A percentile compares a stretch with the other conserved stretches of the same genome.
Conservation (phyloP, 495 filamentous ascomycete species). For the Aspergillus cristatus region DNA sequence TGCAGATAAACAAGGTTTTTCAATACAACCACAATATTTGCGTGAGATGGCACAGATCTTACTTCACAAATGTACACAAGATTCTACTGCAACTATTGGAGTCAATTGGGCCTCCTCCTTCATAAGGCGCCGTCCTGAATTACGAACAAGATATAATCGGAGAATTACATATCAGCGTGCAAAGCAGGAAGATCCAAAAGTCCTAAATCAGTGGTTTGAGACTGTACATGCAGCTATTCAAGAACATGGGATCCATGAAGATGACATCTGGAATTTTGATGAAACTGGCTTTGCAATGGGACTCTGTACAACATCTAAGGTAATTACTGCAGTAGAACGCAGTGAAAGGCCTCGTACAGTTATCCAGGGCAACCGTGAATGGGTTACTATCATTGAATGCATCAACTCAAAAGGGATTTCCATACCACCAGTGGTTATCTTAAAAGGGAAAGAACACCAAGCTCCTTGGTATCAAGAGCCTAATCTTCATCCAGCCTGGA, state of each 20-base stretch:
- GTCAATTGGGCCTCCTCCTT: constrained; percentile 1
- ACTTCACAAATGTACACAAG: not conserved
- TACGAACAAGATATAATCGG: constrained; percentile 5
- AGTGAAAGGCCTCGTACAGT: constrained; percentile 4
- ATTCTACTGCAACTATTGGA: not conserved
- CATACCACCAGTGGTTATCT: not conserved
- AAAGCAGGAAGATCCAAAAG: constrained; percentile 4
- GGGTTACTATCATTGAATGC: too few relatives aligned
- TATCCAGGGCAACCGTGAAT: too few relatives aligned
- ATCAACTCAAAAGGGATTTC: not conserved
- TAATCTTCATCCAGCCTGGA: constrained; percentile 13
- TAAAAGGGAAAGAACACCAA: not conserved
- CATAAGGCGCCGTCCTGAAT: constrained; percentile 3
- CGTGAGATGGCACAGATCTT: not conserved
- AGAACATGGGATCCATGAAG: constrained; percentile 8
- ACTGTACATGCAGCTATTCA: constrained; percentile 6
- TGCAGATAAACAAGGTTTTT: not conserved
- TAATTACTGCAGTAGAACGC: constrained; percentile 6
- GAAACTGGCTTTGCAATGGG: constrained; percentile 9
- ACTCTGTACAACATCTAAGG: constrained; percentile 5
- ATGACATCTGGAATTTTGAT: constrained; percentile 14
- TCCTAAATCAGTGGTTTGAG: constrained; percentile 8
- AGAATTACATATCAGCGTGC: constrained; percentile 3
- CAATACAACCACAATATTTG: not conserved
- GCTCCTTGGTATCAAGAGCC: not conserved